Base-by-base conservation (phyloP, 345 rosid species). In the Citrus sinensis region DNA sequence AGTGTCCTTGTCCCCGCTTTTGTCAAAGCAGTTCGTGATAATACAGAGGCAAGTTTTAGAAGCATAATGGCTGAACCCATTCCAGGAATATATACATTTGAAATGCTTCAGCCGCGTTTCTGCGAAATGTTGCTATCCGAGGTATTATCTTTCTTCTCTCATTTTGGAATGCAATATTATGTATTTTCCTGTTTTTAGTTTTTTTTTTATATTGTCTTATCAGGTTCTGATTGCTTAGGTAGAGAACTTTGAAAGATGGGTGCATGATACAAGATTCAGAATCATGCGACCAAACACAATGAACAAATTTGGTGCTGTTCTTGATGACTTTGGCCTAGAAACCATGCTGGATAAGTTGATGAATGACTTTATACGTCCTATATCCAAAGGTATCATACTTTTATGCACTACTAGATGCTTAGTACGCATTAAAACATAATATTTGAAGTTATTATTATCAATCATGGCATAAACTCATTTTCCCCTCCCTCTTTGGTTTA, bases 261-360 rank as follows among this genome's bases (percentile, higher is more conserved):
- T 92, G 13, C 86, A 86, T 75, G 87, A 90, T 51, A 80, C 92
- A 73, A 90, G 82, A 82, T 85, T 89, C 87, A 82, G 89, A 71
- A 89, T 94, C 78, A 97, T 94, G 99, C 87, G 98, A 35, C 99
- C 99, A 69, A 94, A 93, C 85, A 97, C 98, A 0, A 88, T 97
- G 99, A 97, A 97, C 82, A 92, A 82, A 82, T 92, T 82, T 78
- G 99, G 99, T 73, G 91, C 88, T 73, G 98, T 97, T 32, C 95
- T 97, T 86, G 99, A 89, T 83, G 99, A 97, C 83, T 97, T 97
- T 83, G 99, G 97, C 59, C 82, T 94, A 76, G 97, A 94, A 77
- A 77, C 81, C 73, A 92, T 97, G 99, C 98, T 97, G n/a, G 87
- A 85, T 83, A 86, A 88, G 82, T 78, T 97, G 85, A 87, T 97